Base-by-base conservation (phyloP, 2,329 filamentous ascomycete genomes). In the Stemphylium beticola region DNA sequence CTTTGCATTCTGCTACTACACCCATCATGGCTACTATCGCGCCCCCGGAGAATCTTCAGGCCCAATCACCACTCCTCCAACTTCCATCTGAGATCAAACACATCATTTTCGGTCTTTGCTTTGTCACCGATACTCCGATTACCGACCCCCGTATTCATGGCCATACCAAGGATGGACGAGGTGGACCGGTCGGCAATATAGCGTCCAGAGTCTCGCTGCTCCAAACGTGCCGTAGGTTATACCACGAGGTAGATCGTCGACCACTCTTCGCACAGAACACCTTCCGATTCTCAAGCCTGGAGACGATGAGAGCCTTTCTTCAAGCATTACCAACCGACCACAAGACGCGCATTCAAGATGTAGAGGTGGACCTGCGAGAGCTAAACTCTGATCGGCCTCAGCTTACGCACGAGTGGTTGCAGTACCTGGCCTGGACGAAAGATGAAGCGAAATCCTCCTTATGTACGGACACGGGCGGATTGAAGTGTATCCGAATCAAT, bases 301-400 rank as follows among this genome's bases (percentile, higher is more conserved):
- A 70, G 24, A 56, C 60, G 38, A 64, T 70, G 45, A 64, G 64
- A 4, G 38, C 49, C 9, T 78, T 77, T 62, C 59, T 77, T 31
- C 34, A 40, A 0, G 56, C 59, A 2, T 50, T 75, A 6, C 64
- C 65, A 6, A 38, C 59, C 5, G 43, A 56, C 10, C 54, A 66
- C 46, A 58, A 62, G 33, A 51, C 57, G 3, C 56, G 60, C 17
- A 59, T 78, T 4, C 59, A 61, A 2, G 67, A 74, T 44, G 49
- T 78, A n/a, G 74, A 76, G 34, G 65, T 78, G 39, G 74, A 77
- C 50, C 61, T 74, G 10, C 65, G 69, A 10, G 62, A 63, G 24
- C 60, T 76, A 4, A 52, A 68, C 44, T 62, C 60, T 14, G 60
- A 64, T 40, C 65, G 66, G 14, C 64, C 65, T 2, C 54, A 55